phyloP scores from a whole-genome alignment of 2,329 filamentous ascomycete species.

The Aspergillus carbonarius region DNA sequence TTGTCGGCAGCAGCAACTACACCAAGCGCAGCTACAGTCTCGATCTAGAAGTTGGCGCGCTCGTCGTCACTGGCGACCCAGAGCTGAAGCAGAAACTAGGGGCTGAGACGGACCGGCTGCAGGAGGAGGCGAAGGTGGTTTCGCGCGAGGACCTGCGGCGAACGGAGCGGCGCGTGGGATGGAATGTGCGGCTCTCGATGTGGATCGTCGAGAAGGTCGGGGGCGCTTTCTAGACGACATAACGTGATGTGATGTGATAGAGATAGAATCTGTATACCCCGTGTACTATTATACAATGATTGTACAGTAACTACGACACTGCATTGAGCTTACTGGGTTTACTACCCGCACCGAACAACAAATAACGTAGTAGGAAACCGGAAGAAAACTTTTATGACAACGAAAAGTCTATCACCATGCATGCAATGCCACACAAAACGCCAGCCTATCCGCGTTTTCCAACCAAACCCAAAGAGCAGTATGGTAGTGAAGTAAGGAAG shows the following conservation, averaged over 20 bases:
- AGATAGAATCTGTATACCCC: conserved; percentile 16
- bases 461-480: conserved; percentile 2
- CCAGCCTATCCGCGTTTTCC: conserved; percentile 5
- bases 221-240: conserved; percentile 68
- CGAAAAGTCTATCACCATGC: neutral
- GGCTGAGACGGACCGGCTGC: conserved; percentile 77
- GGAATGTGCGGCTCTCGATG: conserved; percentile 86
- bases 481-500: too few species aligned
- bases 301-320: conserved; percentile 4
- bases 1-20: conserved; percentile 93
- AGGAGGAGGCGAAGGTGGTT: conserved; percentile 68
- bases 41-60: conserved; percentile 83
- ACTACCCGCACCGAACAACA: neutral
- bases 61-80: conserved; percentile 78
- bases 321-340: neutral
- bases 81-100: conserved; percentile 70
- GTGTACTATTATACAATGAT: conserved; percentile 11
- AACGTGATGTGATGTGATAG: conserved; percentile 1
- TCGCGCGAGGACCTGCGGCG: conserved; percentile 76
- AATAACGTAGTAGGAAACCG: neutral
- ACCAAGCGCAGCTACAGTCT: conserved; percentile 90
- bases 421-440: conserved; percentile 3
- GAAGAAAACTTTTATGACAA: neutral
- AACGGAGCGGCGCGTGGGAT: conserved; percentile 77
- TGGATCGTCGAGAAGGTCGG: conserved; percentile 86